Percentiles rank a stretch among this genome's conserved stretches.
phyloP scores from a whole-genome alignment of 495 filamentous ascomycete genomes.

The Xylaria castorea region DNA sequence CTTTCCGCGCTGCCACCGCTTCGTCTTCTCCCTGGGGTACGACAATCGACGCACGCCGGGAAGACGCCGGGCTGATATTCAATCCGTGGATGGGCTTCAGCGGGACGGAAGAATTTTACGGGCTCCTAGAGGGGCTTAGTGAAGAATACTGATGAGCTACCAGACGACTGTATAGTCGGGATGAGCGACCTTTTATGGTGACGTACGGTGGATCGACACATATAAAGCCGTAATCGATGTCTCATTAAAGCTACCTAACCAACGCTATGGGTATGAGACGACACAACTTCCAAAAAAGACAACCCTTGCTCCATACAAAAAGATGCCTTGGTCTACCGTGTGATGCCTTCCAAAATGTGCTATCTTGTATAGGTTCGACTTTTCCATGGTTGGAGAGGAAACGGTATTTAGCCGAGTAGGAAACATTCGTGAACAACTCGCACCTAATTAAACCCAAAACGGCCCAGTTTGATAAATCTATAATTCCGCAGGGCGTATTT shows the following conservation, averaged over 20 bases:
- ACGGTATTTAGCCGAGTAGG: neutral
- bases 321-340: neutral
- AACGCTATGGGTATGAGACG: slow-evolving; percentile 7
- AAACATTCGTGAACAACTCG: neutral
- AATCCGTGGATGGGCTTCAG: slow-evolving; percentile 41
- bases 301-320: neutral
- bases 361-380: neutral
- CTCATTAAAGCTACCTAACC: slow-evolving; percentile 4
- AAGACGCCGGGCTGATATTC: slow-evolving; percentile 39
- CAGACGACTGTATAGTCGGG: neutral
- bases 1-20: neutral
- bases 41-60: slow-evolving; percentile 32
- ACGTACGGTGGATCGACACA: neutral
- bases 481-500: neutral
- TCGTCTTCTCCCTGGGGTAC: neutral
- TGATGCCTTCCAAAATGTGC: slow-evolving; percentile 5
- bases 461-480: neutral
- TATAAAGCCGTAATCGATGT: neutral
- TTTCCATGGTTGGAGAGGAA: no score
- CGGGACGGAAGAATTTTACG: slow-evolving; percentile 36
- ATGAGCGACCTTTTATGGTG: neutral
- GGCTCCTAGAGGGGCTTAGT: slow-evolving; percentile 20
- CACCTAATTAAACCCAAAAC: neutral
- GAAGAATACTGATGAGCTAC: slow-evolving; percentile 6
- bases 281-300: neutral